A percentile compares a stretch with the other conserved stretches of the same genome.
Evolutionary conservation across 2,329 filamentous ascomycete genomes (phyloP).

Genomic region (Neofusicoccum cordaticola): DNA sequence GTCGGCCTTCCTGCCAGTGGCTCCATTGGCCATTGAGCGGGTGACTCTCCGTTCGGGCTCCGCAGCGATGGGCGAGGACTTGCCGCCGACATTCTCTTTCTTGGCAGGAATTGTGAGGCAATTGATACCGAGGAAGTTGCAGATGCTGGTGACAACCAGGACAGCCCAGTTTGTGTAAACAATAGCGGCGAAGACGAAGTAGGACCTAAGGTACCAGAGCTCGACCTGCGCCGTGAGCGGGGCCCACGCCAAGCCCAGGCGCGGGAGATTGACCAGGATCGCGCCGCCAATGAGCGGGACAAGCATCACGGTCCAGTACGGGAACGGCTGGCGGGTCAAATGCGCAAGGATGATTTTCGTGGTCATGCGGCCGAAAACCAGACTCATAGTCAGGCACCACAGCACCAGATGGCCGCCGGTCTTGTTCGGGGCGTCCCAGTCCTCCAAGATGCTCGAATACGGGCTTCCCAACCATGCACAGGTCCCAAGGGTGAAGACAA

Average conservation of each 20-base stretch:
- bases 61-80: not conserved
- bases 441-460: conserved; percentile 72
- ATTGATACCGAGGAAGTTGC: conserved; percentile 87
- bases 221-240: conserved; percentile 56
- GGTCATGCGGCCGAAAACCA: conserved; percentile 96
- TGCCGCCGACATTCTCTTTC: conserved; percentile 26
- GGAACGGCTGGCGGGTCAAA: conserved; percentile 88
- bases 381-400: conserved; percentile 91
- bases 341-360: conserved; percentile 99
- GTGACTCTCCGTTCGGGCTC: conserved; percentile 12
- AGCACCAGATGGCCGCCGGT: conserved; percentile 75
- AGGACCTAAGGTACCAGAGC: conserved; percentile 76
- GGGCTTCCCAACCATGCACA: conserved; percentile 87
- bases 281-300: conserved; percentile 83
- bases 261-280: conserved; percentile 76
- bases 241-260: conserved; percentile 53
- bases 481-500: conserved; percentile 72
- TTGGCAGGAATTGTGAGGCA: conserved; percentile 73
- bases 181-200: conserved; percentile 78
- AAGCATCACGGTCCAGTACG: conserved; percentile 92
- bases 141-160: conserved; percentile 87
- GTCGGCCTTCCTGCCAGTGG: conserved; percentile 8
- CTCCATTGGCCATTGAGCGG: conserved; percentile 13
- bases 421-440: conserved; percentile 35
- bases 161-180: conserved; percentile 93